Evolutionary conservation across 345 rosid genomes (phyloP).

Genomic region (Punica granatum): DNA sequence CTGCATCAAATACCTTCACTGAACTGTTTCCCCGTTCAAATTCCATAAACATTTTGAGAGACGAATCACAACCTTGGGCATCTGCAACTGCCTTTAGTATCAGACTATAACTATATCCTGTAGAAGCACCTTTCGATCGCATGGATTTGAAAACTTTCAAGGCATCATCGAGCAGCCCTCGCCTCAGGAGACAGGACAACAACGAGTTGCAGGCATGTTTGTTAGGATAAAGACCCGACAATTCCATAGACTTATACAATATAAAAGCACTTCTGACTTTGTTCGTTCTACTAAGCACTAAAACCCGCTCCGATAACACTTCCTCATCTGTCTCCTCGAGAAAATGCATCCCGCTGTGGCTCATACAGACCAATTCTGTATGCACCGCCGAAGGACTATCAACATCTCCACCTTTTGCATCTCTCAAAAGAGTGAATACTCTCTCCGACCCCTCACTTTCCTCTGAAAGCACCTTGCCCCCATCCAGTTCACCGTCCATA

Average conservation of each 20-base stretch:
- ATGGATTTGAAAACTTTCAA: constrained; percentile 47
- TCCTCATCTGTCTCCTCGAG: constrained; percentile 64
- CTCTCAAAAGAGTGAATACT: not conserved
- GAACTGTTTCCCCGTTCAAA: constrained; percentile 30
- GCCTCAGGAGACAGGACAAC: constrained; percentile 58
- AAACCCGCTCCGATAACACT: constrained; percentile 51
- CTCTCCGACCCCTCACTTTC: not conserved
- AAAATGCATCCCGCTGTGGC: constrained; percentile 30
- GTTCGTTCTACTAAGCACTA: constrained; percentile 66
- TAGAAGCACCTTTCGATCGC: constrained; percentile 36
- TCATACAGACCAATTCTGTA: not conserved
- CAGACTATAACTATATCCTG: constrained; percentile 61
- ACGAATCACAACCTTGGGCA: constrained; percentile 42
- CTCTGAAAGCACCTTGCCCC: not conserved
- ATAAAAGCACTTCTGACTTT: constrained; percentile 63
- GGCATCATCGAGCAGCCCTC: constrained; percentile 31
- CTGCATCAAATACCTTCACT: constrained; percentile 36
- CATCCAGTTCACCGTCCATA: constrained; percentile 16
- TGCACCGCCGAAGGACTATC: constrained; percentile 7
- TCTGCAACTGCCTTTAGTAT: constrained; percentile 56
- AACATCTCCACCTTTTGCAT: constrained; percentile 12
- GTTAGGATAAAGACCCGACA: constrained; percentile 35
- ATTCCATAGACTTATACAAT: constrained; percentile 51
- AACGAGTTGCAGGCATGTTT: constrained; percentile 66
- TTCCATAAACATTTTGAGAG: constrained; percentile 44